phyloP scores from a whole-genome alignment of 2,329 filamentous ascomycete genomes.

The Aspergillus candidus region DNA sequence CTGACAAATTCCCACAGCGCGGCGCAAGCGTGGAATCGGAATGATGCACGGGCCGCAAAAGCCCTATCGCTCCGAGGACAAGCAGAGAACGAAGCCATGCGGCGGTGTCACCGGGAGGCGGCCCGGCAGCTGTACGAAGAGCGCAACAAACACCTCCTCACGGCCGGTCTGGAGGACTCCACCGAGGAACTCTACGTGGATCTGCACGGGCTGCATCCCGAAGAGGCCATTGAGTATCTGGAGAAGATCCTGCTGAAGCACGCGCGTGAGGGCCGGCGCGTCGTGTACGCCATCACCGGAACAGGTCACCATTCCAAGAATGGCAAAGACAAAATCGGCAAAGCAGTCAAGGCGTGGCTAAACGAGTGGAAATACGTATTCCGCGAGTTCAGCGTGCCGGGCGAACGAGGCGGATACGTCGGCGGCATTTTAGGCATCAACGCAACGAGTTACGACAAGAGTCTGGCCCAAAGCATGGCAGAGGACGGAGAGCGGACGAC shows the following conservation, averaged over 20 bases:
- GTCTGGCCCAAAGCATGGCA: slow-evolving; percentile 23
- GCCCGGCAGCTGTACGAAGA: slow-evolving; percentile 89
- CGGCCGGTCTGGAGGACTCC: slow-evolving; percentile 38
- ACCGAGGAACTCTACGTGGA: slow-evolving; percentile 82
- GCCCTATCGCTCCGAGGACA: slow-evolving; percentile 89
- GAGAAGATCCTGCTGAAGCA: slow-evolving; percentile 84
- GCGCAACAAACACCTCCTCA: slow-evolving; percentile 65
- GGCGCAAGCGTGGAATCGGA: slow-evolving; percentile 96
- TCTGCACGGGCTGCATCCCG: slow-evolving; percentile 94
- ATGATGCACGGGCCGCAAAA: slow-evolving; percentile 92
- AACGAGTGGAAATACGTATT: slow-evolving; percentile 96
- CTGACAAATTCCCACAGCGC: slow-evolving; percentile 53
- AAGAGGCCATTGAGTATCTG: slow-evolving; percentile 92
- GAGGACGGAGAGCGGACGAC: slow-evolving; percentile 18
- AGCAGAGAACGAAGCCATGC: slow-evolving; percentile 95
- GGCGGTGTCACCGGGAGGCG: slow-evolving; percentile 91
- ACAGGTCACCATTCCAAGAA: slow-evolving; percentile 98
- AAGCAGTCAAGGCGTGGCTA: slow-evolving; percentile 81
- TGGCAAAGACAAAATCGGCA: slow-evolving; percentile 96
- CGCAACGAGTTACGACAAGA: slow-evolving; percentile 52
- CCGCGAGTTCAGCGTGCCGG: slow-evolving; percentile 91
- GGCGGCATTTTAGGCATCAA: slow-evolving; percentile 61
- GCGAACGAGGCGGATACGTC: slow-evolving; percentile 75
- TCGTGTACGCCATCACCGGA: slow-evolving; percentile 92
- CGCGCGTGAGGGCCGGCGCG: slow-evolving; percentile 58